phyloP scores from a whole-genome alignment of 164 flowering plant species.

The Annona cherimola region DNA sequence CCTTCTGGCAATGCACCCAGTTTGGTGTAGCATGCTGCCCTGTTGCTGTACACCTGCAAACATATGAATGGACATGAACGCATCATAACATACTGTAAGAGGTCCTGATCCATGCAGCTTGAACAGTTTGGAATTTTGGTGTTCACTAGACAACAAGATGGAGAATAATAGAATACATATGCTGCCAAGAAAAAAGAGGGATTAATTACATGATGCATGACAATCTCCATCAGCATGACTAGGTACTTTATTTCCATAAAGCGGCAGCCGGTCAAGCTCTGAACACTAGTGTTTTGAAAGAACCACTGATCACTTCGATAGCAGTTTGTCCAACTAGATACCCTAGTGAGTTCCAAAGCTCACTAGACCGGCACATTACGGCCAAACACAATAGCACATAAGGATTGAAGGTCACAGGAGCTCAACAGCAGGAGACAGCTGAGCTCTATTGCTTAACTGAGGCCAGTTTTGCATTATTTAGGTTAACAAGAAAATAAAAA shows the following conservation, averaged over 20 bases:
- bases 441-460: not conserved
- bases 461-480: not conserved
- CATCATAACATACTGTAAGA: not conserved
- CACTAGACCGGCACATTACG: not conserved
- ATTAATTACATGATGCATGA: too few relatives aligned
- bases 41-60: constrained; percentile 81
- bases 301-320: not conserved
- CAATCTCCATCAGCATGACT: too few relatives aligned
- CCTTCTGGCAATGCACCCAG: constrained; percentile 93
- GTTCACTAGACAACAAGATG: not conserved
- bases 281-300: not conserved
- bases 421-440: not conserved
- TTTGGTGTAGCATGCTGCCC: constrained; percentile 96
- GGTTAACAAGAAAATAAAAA: not conserved
- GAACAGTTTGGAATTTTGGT: not conserved
- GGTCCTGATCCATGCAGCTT: not conserved
- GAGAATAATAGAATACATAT: not conserved
- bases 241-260: not conserved
- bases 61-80: not conserved
- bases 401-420: not conserved
- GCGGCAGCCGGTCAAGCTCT: not conserved
- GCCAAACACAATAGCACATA: not conserved
- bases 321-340: not conserved
- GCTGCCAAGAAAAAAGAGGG: not conserved
- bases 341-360: not conserved